Evolutionary conservation across 2,329 filamentous ascomycete genomes (phyloP).

Genomic region (Fusarium miscanthi): DNA sequence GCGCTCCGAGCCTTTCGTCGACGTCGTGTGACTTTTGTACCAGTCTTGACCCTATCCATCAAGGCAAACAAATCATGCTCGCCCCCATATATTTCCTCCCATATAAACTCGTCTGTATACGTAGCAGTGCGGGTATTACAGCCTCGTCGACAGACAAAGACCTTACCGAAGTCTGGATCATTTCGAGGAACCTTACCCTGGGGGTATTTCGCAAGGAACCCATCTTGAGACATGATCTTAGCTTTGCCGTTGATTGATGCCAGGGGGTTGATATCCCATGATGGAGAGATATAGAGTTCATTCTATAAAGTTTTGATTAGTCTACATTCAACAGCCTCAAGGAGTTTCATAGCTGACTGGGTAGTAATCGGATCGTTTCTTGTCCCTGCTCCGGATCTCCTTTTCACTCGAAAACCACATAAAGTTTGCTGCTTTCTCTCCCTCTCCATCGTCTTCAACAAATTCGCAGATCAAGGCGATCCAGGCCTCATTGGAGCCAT

Average conservation of each 20-base stretch:
- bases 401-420: slow-evolving; percentile 96
- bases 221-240: slow-evolving; percentile 76
- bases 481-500: slow-evolving; percentile 89
- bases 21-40: slow-evolving; percentile 74
- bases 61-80: slow-evolving; percentile 71
- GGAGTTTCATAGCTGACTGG: slow-evolving; percentile 59
- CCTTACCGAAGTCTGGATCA: slow-evolving; percentile 81
- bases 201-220: slow-evolving; percentile 77
- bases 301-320: slow-evolving; percentile 63
- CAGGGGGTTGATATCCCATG: slow-evolving; percentile 88
- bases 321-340: not conserved
- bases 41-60: slow-evolving; percentile 73
- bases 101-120: slow-evolving; percentile 91
- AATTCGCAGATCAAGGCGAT: slow-evolving; percentile 90
- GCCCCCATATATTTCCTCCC: slow-evolving; percentile 86
- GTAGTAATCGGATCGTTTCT: slow-evolving; percentile 83
- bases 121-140: slow-evolving; percentile 89
- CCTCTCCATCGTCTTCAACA: slow-evolving; percentile 72
- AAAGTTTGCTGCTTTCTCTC: slow-evolving; percentile 82
- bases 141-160: slow-evolving; percentile 89
- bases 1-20: slow-evolving; percentile 48
- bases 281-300: slow-evolving; percentile 90
- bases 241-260: slow-evolving; percentile 92
- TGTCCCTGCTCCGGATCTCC: slow-evolving; percentile 85
- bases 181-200: slow-evolving; percentile 78